Evolutionary conservation across 352 stramenopile species (phyloP), one percentile per base, ranked within the genome.

Genomic region (Globisporangium splendens): DNA sequence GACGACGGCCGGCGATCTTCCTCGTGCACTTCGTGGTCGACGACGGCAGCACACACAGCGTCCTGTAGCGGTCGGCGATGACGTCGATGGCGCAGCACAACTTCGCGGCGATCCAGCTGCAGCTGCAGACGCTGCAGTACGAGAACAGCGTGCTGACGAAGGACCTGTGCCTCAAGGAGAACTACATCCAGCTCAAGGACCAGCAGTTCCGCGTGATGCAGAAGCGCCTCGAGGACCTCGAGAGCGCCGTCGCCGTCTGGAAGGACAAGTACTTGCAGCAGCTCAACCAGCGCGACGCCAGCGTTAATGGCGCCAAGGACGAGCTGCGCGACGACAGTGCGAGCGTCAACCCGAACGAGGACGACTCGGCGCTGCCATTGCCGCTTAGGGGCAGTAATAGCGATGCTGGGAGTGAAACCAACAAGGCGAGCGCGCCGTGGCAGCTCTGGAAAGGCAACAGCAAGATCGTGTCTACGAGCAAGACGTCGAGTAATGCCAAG

Each of bases 171-270:
- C 61, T 90, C n/a, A 88, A 88, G 58, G 80, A 88, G 54, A 88
- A 87, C 65, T 83, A 86, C 63, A 68, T 90, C 52, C 72, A 87
- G 59, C 75, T 81, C 12, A 86, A 86, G 50, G 80, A 90, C 56
- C 80, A 90, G 69, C 80, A 90, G 66, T 75, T 84, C 49, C 77
- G 80, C 68, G 76, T 84, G 15, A 83, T 90, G 68, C 80, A 90
- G 68, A 69, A 77, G 24, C 80, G 80, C 17, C 62, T 90, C 46
- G 80, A 88, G 35, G 80, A 87, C 48, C 54, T 88, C 41, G 80
- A 90, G 48, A 61, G 64, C 14, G 54, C 64, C 15, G 73, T 88
- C 31, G 76, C 77, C 2, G 59, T 69, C 42, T 90, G 80, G 80
- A 90, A 90, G 50, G 78, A 88, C 68, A 72, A 73, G 4, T 89